Base-by-base conservation (phyloP, 1,284 basidiomycete genomes). In the Xerocomus amazonicus region DNA sequence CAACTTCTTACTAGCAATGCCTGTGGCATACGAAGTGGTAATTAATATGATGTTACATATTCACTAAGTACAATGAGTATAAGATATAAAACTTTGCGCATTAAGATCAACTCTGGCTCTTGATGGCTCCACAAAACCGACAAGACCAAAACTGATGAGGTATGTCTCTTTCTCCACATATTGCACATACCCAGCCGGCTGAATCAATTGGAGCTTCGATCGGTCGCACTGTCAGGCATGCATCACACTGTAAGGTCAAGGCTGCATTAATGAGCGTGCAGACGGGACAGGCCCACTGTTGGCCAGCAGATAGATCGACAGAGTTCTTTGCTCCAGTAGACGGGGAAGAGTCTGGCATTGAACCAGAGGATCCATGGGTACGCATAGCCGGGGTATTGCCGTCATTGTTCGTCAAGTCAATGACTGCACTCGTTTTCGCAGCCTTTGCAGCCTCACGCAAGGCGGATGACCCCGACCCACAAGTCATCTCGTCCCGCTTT, bases 71-170 rank as follows among this genome's bases (percentile, higher is more conserved):
- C 32, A 47, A 17, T 43, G 41, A 12, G 28, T 17, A 41, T 28
- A 35, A 42, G 9, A 48, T 40, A 35, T 3, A 48, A 38, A 43
- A 48, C 17, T 9, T 50, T 47, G 28, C 50, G 48, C 9, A 28
- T 52, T 14, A 48, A 1, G 14, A 33, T 61, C 32, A 56, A 52
- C 76, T 79, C 36, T 63, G 66, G 28, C 69, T 64, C 67, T 90
- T 89, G 52, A 90, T 73, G 35, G 72, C 69, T 9, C 88, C 88
- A 60, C 90, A 92, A 53, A 74, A 77, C 13, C 69, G 65, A 70
- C 91, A 93, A 47, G 79, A 84, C 90, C 87, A 92, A 55, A 83
- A 79, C 26, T 82, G 76, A 57, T 79, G 76, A 4, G 78, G 75
- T 60, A 83, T 83, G 32, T 77, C 81, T 19, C 63, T 67, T 62